Evolutionary conservation across 1,284 basidiomycete species (phyloP).

Genomic region (Filobasidium uniguttulatum): DNA sequence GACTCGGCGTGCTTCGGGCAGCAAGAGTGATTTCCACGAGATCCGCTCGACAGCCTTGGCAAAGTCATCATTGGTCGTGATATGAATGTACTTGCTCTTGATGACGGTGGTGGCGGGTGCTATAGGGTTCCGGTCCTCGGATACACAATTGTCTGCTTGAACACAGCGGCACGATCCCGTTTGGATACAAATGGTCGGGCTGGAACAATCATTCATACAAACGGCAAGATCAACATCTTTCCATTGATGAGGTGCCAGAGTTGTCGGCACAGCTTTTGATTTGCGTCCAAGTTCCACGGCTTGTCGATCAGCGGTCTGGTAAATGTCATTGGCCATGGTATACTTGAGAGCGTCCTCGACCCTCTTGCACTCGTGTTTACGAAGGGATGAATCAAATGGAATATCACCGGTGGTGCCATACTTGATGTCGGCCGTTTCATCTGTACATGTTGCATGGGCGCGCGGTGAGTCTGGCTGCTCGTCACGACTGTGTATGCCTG

Average conservation of each 20-base stretch:
- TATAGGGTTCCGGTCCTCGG: slow-evolving; percentile 25
- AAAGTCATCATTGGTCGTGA: slow-evolving; percentile 17
- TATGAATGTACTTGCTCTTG: slow-evolving; percentile 5
- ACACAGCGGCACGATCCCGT: slow-evolving; percentile 36
- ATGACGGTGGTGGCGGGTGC: slow-evolving; percentile 17
- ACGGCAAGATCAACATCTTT: slow-evolving; percentile 26
- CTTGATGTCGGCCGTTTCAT: slow-evolving; percentile 30
- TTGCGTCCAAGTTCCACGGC: slow-evolving; percentile 6
- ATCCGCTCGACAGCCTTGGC: slow-evolving; percentile 19
- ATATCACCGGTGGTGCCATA: slow-evolving; percentile 32
- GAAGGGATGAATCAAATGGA: slow-evolving; percentile 30
- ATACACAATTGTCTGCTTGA: slow-evolving; percentile 28
- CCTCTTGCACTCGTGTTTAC: slow-evolving; percentile 25
- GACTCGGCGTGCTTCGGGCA: slow-evolving; percentile 28
- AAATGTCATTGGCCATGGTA: slow-evolving; percentile 6
- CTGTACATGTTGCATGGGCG: no score
- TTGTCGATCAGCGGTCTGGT: slow-evolving; percentile 1
- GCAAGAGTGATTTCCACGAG: slow-evolving; percentile 30
- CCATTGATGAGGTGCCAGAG: slow-evolving; percentile 25
- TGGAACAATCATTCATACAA: slow-evolving; percentile 36
- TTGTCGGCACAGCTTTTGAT: slow-evolving; percentile 2
- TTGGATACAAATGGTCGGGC: slow-evolving; percentile 35
- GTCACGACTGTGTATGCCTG: background rate
- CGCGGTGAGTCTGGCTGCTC: background rate
- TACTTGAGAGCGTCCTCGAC: slow-evolving; percentile 21